Conservation (phyloP, 352 stramenopile genomes). For the Aphanomyces astaci region DNA sequence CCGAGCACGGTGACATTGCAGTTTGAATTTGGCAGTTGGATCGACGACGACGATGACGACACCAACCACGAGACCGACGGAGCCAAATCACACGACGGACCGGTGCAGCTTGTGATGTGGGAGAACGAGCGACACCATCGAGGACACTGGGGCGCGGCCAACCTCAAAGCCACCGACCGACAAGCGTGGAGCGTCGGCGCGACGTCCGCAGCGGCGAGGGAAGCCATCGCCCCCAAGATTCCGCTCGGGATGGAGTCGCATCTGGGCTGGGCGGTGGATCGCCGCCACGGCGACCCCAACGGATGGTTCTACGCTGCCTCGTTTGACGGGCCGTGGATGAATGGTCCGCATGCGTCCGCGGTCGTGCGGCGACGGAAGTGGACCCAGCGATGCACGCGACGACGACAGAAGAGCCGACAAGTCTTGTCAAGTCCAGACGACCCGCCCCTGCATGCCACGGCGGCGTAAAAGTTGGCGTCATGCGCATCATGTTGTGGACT, state of each 20-base stretch:
- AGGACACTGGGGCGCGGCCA: conserved; percentile 68
- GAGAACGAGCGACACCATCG: conserved; percentile 79
- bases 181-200: conserved; percentile 60
- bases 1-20: conserved; percentile 49
- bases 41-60: conserved; percentile 35
- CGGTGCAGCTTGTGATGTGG: conserved; percentile 54
- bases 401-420: not conserved
- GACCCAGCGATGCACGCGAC: conserved; percentile 47
- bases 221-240: conserved; percentile 48
- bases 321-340: conserved; percentile 52
- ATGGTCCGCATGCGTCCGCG: conserved; percentile 40
- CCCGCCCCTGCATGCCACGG: not conserved
- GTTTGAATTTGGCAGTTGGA: conserved; percentile 46
- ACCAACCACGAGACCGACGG: no score
- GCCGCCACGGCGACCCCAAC: conserved; percentile 35
- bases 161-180: conserved; percentile 47
- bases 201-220: conserved; percentile 55
- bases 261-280: conserved; percentile 48
- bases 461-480: not conserved
- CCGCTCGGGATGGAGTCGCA: conserved; percentile 45
- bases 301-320: no score
- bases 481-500: no score
- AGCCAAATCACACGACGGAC: conserved; percentile 30
- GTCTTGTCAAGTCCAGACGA: not conserved
- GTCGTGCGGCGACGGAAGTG: conserved; percentile 60